These are phyloP conservation scores for Paxillus rubicundulus DNA, from an alignment of 768 basidiomycete genomes.

Conservation along the genomic window DNA sequence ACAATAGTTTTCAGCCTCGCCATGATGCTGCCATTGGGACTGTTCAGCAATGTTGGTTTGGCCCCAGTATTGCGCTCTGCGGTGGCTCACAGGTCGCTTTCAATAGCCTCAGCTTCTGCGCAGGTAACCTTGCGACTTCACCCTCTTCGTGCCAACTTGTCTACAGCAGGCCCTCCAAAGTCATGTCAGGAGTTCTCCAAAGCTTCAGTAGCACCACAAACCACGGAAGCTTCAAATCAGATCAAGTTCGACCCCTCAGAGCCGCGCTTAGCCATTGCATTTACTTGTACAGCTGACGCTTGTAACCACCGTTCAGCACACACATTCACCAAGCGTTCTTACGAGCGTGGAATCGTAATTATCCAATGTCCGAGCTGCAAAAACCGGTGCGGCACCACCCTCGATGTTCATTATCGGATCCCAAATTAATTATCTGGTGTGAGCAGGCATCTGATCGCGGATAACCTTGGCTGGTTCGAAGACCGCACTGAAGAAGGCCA, in stretches of 20 bases:
- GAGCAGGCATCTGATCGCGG: slow-evolving; percentile 78
- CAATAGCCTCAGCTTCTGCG: slow-evolving; percentile 33
- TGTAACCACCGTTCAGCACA: slow-evolving; percentile 85
- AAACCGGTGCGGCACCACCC: slow-evolving; percentile 58
- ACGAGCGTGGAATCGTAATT: slow-evolving; percentile 85
- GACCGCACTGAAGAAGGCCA: slow-evolving; percentile 73
- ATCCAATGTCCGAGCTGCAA: slow-evolving; percentile 90
- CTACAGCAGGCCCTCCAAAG: slow-evolving; percentile 3
- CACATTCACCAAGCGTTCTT: slow-evolving; percentile 80
- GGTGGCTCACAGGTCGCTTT: slow-evolving; percentile 34
- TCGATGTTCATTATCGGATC: neutral
- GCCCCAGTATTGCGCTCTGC: slow-evolving; percentile 44
- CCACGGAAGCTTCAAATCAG: slow-evolving; percentile 4
- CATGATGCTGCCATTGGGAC: slow-evolving; percentile 45
- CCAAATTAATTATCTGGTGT: neutral
- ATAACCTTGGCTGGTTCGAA: slow-evolving; percentile 91
- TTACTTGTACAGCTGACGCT: slow-evolving; percentile 77
- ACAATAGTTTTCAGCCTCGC: too few species aligned
- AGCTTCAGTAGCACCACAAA: slow-evolving; percentile 7
- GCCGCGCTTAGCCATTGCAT: slow-evolving; percentile 71
- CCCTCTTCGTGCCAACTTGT: slow-evolving; percentile 19
- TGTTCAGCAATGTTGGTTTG: slow-evolving; percentile 44
- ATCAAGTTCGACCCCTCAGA: slow-evolving; percentile 42
- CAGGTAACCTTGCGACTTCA: slow-evolving; percentile 37
- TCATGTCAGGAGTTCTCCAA: slow-evolving; percentile 14